phyloP scores from a whole-genome alignment of 495 filamentous ascomycete species.

The Aspergillus sparsus region DNA sequence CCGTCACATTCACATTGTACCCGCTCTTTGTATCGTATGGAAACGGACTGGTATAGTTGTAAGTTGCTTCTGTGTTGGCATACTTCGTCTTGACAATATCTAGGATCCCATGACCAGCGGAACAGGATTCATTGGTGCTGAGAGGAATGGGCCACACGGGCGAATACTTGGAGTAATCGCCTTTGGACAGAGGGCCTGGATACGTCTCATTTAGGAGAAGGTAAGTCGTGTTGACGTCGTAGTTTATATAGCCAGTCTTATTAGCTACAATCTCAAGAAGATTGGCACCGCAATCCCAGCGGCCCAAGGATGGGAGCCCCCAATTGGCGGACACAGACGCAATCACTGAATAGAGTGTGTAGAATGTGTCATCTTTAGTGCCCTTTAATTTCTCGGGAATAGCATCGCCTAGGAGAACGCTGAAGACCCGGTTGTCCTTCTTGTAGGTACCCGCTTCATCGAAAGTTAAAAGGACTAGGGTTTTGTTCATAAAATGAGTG shows the following conservation, averaged over 20 bases:
- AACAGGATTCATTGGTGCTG: constrained; percentile 38
- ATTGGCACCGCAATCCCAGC: constrained; percentile 73
- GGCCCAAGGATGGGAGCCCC: constrained; percentile 65
- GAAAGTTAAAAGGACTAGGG: constrained; percentile 67
- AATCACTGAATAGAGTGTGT: constrained; percentile 71
- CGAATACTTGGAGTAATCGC: constrained; percentile 35
- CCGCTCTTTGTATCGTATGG: constrained; percentile 39
- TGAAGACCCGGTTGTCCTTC: constrained; percentile 57
- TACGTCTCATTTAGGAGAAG: constrained; percentile 50
- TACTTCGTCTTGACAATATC: constrained; percentile 46
- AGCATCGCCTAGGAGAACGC: constrained; percentile 66
- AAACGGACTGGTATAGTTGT: constrained; percentile 48
- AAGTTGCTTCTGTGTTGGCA: constrained; percentile 32
- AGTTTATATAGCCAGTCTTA: constrained; percentile 58
- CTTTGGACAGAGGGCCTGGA: constrained; percentile 48
- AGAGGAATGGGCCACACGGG: constrained; percentile 45
- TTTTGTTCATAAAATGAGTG: constrained; percentile 67
- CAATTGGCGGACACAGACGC: constrained; percentile 68
- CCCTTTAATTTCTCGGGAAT: constrained; percentile 58
- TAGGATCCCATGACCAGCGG: constrained; percentile 49
- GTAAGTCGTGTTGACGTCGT: constrained; percentile 43
- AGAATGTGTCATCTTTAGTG: constrained; percentile 65
- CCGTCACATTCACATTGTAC: constrained; percentile 36
- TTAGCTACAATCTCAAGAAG: constrained; percentile 62
- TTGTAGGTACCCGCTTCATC: constrained; percentile 65